phyloP scores from a whole-genome alignment of 108 stramenopile genomes.

The Aurantiochytrium sp. region DNA sequence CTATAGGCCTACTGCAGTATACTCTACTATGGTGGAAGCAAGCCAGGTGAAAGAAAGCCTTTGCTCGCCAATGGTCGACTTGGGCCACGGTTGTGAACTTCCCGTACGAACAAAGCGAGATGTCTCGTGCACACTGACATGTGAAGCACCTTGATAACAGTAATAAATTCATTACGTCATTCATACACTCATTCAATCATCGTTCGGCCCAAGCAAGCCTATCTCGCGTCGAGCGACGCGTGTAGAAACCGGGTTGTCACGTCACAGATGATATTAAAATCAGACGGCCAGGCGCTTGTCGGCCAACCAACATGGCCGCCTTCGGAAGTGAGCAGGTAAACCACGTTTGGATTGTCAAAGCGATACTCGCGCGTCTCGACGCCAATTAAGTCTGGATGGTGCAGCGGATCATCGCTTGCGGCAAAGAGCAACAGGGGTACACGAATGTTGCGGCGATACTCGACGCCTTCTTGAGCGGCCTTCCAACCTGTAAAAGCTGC shows the following conservation, averaged over 20 bases:
- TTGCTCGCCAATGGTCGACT: no score
- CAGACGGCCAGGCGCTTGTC: not conserved
- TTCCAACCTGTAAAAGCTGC: not conserved
- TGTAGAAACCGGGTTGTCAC: not conserved
- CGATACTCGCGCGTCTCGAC: not conserved
- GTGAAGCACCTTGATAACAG: no score
- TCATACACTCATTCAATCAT: no score
- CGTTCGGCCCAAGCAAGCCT: no score
- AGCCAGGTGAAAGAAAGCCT: no score
- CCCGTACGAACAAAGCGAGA: no score
- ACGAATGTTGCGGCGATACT: not conserved
- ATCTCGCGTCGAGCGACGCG: not conserved
- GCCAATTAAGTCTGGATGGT: not conserved
- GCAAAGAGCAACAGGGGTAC: not conserved
- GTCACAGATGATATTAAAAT: not conserved
- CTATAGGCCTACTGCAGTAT: no score
- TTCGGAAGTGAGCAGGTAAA: not conserved
- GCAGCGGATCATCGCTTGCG: not conserved
- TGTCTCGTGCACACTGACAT: no score
- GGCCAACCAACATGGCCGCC: not conserved
- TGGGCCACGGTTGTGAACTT: no score
- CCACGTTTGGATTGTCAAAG: not conserved
- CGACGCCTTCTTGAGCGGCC: not conserved
- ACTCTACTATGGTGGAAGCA: no score
- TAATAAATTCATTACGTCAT: no score